These are phyloP conservation scores for Hypomyces perniciosus DNA, from an alignment of 2,329 filamentous ascomycete genomes.

Conservation along the genomic window DNA sequence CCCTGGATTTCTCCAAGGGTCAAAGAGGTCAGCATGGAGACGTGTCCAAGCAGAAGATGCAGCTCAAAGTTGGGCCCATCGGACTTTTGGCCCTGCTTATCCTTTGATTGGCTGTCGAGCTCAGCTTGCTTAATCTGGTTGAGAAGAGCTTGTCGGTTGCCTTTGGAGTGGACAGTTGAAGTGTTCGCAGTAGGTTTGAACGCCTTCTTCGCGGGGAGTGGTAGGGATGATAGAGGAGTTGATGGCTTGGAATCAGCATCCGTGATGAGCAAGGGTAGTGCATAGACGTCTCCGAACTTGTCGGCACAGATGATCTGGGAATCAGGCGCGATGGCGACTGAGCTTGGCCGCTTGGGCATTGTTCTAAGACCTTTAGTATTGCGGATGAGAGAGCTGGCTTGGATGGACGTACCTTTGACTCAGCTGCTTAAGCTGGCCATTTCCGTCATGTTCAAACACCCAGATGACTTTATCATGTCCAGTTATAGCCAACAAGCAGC, in stretches of 20 bases:
- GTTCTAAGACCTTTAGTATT: conserved; percentile 42
- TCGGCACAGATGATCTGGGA: conserved; percentile 75
- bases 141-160: conserved; percentile 55
- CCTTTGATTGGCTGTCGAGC: conserved; percentile 21
- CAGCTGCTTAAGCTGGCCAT: conserved; percentile 57
- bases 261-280: conserved; percentile 58
- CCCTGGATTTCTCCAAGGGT: conserved; percentile 41
- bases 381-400: background rate
- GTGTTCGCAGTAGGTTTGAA: conserved; percentile 48
- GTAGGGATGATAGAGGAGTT: conserved; percentile 13
- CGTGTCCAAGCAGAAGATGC: conserved; percentile 79
- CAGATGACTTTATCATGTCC: conserved; percentile 88
- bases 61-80: conserved; percentile 59
- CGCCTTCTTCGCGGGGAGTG: conserved; percentile 21
- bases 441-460: conserved; percentile 64
- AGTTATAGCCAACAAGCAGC: conserved; percentile 70
- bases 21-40: conserved; percentile 86
- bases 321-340: conserved; percentile 64
- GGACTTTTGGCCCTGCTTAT: conserved; percentile 23
- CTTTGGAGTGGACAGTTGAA: conserved; percentile 57
- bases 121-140: conserved; percentile 48
- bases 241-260: conserved; percentile 10
- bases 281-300: conserved; percentile 96
- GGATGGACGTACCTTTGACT: conserved; percentile 58
- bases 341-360: conserved; percentile 87